These are phyloP conservation scores for Dothideomycetidae sp. DNA, from an alignment of 2,329 filamentous ascomycete species.

Conservation along the genomic window DNA sequence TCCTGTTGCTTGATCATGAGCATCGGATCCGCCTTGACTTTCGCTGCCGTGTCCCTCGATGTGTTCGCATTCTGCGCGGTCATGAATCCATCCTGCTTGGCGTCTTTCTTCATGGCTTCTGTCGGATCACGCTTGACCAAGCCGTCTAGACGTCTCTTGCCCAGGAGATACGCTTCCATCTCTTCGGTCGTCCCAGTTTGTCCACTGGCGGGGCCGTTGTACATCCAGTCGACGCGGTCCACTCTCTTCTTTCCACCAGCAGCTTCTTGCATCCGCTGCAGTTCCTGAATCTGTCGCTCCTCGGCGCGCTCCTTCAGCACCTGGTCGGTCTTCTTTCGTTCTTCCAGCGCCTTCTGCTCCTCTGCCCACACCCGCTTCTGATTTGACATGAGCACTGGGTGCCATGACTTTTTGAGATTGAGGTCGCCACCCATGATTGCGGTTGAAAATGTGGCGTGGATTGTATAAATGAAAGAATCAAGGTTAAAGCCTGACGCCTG, in stretches of 20 bases:
- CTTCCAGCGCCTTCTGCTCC: slow-evolving; percentile 81
- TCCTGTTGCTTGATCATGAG: slow-evolving; percentile 89
- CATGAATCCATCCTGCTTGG: slow-evolving; percentile 36
- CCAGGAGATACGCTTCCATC: slow-evolving; percentile 82
- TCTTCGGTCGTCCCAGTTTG: slow-evolving; percentile 70
- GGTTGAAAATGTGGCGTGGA: too few relatives aligned
- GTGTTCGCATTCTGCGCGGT: slow-evolving; percentile 56
- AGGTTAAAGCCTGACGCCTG: too few relatives aligned
- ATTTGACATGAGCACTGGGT: slow-evolving; percentile 80
- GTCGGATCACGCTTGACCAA: slow-evolving; percentile 69
- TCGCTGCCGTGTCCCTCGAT: slow-evolving; percentile 64
- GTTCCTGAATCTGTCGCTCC: slow-evolving; percentile 81
- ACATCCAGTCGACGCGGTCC: slow-evolving; percentile 96
- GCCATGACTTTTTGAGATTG: slow-evolving; percentile 85
- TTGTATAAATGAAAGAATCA: too few relatives aligned
- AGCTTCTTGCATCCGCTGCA: slow-evolving; percentile 77
- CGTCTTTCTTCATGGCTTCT: slow-evolving; percentile 62
- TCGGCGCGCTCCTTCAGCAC: slow-evolving; percentile 87
- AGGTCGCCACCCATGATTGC: slow-evolving; percentile 81
- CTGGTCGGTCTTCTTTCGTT: slow-evolving; percentile 86
- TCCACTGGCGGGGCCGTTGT: slow-evolving; percentile 68
- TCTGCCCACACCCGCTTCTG: slow-evolving; percentile 82
- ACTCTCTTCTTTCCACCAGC: slow-evolving; percentile 68
- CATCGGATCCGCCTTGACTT: slow-evolving; percentile 82
- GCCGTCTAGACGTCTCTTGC: slow-evolving; percentile 81